phyloP scores from a whole-genome alignment of 2,329 filamentous ascomycete genomes.

The Rutstroemia sp. region DNA sequence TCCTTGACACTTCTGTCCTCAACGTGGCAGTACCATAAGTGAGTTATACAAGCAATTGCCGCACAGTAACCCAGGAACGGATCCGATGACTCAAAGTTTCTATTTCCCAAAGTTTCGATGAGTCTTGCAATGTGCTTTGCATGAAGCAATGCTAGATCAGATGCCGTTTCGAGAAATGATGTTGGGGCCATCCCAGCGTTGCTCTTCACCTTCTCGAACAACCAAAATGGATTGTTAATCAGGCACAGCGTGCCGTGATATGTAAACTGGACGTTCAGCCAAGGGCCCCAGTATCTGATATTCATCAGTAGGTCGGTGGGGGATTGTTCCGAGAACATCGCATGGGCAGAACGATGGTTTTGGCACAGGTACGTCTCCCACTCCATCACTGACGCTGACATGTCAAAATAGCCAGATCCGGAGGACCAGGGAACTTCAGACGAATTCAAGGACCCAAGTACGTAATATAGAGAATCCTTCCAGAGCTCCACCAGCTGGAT shows the following conservation, averaged over 20 bases:
- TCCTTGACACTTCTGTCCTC: neutral
- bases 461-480: neutral
- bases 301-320: too few relatives aligned
- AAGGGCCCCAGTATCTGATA: too few relatives aligned
- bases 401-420: neutral
- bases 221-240: too few relatives aligned
- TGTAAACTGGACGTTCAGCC: too few relatives aligned
- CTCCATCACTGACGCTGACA: neutral
- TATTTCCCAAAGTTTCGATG: neutral
- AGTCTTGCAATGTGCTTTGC: neutral
- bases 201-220: too few relatives aligned
- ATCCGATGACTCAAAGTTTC: neutral
- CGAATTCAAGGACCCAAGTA: neutral
- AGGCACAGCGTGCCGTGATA: too few relatives aligned
- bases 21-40: too few relatives aligned
- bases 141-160: neutral
- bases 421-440: neutral
- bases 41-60: too few relatives aligned
- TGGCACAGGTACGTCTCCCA: neutral
- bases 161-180: neutral
- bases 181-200: too few relatives aligned
- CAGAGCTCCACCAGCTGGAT: neutral
- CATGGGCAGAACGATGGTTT: neutral
- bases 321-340: neutral
- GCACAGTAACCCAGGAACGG: neutral